Base-by-base conservation (phyloP, 192 early-diverging fungal species). In the Mortierella alpina region DNA sequence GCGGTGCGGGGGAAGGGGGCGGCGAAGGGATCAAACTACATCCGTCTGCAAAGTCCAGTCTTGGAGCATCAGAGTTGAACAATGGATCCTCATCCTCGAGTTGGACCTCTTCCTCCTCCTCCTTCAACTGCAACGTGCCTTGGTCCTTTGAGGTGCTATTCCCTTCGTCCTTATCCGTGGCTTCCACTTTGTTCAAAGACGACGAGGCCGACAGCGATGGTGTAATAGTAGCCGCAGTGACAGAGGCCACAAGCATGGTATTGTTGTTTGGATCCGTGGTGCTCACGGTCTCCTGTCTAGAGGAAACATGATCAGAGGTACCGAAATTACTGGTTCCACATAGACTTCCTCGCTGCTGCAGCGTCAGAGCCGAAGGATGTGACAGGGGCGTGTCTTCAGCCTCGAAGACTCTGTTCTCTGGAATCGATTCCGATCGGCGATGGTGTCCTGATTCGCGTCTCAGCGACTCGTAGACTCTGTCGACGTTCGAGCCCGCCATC, bases 1-100 rank as follows among this genome's bases (percentile, higher is more conserved):
- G 18, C 7, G 68, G 59, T 13, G 70, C 46, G 8, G 70, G 77
- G 2, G 77, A 72, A 0, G 70, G 70, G 12, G 77, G 77, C 31
- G 77, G 77, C 31, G 77, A 80, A 10, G 77, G 77, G 47, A 80
- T 80, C 54, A 80, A 18, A 47, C 65, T 80, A 42, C 77, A 64
- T 9, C 77, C 77, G 63, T 80, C 77, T 22, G 70, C 48, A 63
- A 68, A 80, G 65, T 80, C 70, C 1, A 80, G 5, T 13, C 77
- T 49, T n/a, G 77, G 65, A 0, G 59, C 65, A 68, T 63, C 53
- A 23, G 58, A 52, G 18, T 17, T 68, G 31, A 56, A 52, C 18
- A 44, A 47, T 0, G 42, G 20, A 20, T 67, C 63, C 1, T 65
- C 47, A 15, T 46, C 64, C 15, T 51, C 47, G 12, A 2, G 31